Evolutionary conservation across 495 filamentous ascomycete genomes (phyloP).

Genomic region (Hyaloscypha variabilis): DNA sequence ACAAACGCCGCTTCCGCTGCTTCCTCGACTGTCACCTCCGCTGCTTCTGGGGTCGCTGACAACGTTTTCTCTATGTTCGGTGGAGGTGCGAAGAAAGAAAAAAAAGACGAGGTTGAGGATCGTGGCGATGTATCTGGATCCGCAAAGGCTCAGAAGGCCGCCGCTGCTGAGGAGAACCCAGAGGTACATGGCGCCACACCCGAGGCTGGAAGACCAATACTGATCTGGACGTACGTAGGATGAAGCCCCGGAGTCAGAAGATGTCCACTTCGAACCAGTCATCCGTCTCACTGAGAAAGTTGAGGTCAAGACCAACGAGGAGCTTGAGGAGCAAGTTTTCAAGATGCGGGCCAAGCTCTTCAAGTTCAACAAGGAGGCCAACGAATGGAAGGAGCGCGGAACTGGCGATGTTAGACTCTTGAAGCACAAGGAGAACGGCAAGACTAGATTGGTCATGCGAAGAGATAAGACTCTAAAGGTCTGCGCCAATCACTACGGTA

Average conservation of each 20-base stretch:
- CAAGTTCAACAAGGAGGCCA: constrained; percentile 86
- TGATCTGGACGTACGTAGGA: constrained; percentile 48
- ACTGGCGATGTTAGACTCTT: constrained; percentile 94
- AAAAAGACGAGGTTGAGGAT: constrained; percentile 71
- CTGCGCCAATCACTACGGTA: constrained; percentile 99
- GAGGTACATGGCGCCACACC: constrained; percentile 24
- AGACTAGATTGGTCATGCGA: constrained; percentile 98
- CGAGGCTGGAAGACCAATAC: background rate
- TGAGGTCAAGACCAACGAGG: constrained; percentile 97
- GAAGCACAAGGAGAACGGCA: constrained; percentile 98
- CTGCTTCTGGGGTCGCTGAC: constrained; percentile 62
- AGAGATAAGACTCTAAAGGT: constrained; percentile 99
- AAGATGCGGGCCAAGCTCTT: constrained; percentile 99
- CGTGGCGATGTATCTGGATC: constrained; percentile 81
- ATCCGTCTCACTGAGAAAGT: constrained; percentile 94
- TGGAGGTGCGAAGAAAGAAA: constrained; percentile 85
- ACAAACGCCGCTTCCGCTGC: constrained; percentile 42
- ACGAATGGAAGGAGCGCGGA: constrained; percentile 99
- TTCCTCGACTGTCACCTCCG: constrained; percentile 47
- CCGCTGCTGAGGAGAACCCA: constrained; percentile 52
- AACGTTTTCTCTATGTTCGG: constrained; percentile 98
- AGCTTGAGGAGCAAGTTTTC: constrained; percentile 94
- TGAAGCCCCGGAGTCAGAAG: constrained; percentile 77
- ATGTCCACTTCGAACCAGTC: constrained; percentile 96
- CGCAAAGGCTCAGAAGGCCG: constrained; percentile 81